Evolutionary conservation across 2,329 filamentous ascomycete genomes (phyloP).

Genomic region (Fusarium sterilihyphosum): DNA sequence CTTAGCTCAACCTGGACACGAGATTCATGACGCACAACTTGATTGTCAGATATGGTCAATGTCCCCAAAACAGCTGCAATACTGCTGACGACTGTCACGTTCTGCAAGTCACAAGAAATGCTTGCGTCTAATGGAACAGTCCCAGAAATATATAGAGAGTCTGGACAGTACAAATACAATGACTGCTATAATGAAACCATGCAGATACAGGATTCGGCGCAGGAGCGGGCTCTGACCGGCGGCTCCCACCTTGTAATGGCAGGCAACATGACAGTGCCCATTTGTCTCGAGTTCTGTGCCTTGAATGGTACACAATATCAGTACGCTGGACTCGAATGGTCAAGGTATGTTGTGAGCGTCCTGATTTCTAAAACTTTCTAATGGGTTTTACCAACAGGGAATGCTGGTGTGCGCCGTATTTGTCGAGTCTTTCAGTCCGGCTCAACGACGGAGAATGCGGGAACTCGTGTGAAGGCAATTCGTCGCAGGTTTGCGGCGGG

Average conservation of each 20-base stretch:
- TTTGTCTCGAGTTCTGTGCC: conserved; percentile 63
- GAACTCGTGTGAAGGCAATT: conserved; percentile 64
- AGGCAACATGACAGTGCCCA: conserved; percentile 61
- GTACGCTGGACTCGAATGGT: conserved; percentile 66
- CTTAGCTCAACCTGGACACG: no score
- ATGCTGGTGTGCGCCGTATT: conserved; percentile 66
- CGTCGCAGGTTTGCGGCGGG: conserved; percentile 64
- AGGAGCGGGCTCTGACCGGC: conserved; percentile 58
- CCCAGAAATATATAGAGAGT: conserved; percentile 49
- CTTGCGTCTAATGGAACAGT: conserved; percentile 9
- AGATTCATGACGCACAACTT: background rate
- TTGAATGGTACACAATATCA: conserved; percentile 51
- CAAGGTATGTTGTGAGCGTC: conserved; percentile 47
- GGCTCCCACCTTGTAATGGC: conserved; percentile 52
- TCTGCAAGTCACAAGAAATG: conserved; percentile 25
- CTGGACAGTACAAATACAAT: conserved; percentile 57
- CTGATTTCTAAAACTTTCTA: background rate
- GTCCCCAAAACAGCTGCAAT: background rate
- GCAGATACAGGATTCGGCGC: conserved; percentile 52
- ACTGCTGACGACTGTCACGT: conserved; percentile 18
- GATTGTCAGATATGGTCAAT: background rate
- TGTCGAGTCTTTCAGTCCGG: conserved; percentile 58
- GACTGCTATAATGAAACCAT: conserved; percentile 70
- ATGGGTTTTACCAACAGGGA: conserved; percentile 52
- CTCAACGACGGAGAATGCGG: conserved; percentile 60